Base-by-base conservation (phyloP, 73 alveolate genomes). In the Urostyla sp. region DNA sequence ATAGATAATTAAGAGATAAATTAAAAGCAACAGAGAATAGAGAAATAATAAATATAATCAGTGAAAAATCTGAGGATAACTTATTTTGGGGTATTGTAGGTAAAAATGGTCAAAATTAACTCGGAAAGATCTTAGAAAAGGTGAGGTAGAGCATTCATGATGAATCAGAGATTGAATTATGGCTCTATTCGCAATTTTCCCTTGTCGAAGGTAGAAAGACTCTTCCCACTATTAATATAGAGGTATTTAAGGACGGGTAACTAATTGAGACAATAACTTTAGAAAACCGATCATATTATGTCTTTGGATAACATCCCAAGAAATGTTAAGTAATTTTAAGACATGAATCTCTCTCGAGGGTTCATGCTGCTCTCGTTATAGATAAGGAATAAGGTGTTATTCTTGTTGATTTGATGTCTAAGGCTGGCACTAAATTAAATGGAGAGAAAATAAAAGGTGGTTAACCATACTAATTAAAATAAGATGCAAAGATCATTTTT, bases 311-410 rank as follows among this genome's bases (percentile, higher is more conserved):
- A 11, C 80, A 82, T 54, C 78, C 69, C 24, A 49, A 92, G 26
- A 76, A 77, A 43, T 88, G 91, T 72, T 88, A 86, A 51, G 87
- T 92, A 15, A 73, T 87, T 3, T 57, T 92, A 26, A 79, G 72
- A n/a, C 94, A 92, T 84, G 95, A 94, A 10, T 74, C 94, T 7
- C 72, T 92, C 46, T 92, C 97, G 8, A 75, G 97, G 38, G 66
- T 72, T 13, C 97, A 92, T 61, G 93, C 97, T 11, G 90, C 90
- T n/a, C 44, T 92, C 13, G 44, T 88, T n/a, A 72, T 85, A 13
- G 94, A 88, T 32, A 37, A 84, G 40, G 87, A 56, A 16, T 56
- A 60, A 46, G 76, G 87, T 23, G 94, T 88, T 15, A 55, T 74
- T 23, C 40, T 92, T 36, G 84, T 87, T 21, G 97, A 92, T 73